Conservation (phyloP, 305 asterid species). For the Fraxinus platypoda region DNA sequence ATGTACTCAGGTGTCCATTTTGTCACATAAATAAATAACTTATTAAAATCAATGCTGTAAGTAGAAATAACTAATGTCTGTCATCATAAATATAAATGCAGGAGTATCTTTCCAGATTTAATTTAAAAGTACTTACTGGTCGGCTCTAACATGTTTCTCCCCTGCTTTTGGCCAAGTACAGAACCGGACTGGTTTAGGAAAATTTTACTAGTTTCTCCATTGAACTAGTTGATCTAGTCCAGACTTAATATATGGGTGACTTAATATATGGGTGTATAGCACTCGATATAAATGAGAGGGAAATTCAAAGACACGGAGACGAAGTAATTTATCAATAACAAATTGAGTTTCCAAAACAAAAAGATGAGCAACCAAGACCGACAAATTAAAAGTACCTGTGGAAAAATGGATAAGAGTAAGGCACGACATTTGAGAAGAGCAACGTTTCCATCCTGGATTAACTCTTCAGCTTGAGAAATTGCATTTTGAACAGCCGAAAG, state of each 20-base stretch:
- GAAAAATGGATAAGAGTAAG: slow-evolving; percentile 74
- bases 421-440: slow-evolving; percentile 78
- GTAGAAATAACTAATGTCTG: background rate
- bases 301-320: background rate
- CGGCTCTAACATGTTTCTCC: background rate
- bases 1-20: background rate
- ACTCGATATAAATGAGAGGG: background rate
- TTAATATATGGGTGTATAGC: background rate
- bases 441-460: slow-evolving; percentile 79
- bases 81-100: background rate
- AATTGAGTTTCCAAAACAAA: background rate
- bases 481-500: slow-evolving; percentile 93
- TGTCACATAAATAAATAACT: background rate
- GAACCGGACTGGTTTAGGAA: background rate
- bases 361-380: background rate
- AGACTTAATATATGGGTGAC: background rate
- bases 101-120: background rate
- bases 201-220: background rate
- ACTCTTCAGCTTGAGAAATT: slow-evolving; percentile 83
- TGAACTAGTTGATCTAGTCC: background rate
- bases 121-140: background rate
- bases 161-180: background rate
- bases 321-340: slow-evolving; percentile 7
- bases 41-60: background rate
- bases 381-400: slow-evolving; percentile 56